Percentiles rank a stretch among this genome's conserved stretches.
Conservation (phyloP, 1,284 basidiomycete genomes). For the Agaricales sp. region DNA sequence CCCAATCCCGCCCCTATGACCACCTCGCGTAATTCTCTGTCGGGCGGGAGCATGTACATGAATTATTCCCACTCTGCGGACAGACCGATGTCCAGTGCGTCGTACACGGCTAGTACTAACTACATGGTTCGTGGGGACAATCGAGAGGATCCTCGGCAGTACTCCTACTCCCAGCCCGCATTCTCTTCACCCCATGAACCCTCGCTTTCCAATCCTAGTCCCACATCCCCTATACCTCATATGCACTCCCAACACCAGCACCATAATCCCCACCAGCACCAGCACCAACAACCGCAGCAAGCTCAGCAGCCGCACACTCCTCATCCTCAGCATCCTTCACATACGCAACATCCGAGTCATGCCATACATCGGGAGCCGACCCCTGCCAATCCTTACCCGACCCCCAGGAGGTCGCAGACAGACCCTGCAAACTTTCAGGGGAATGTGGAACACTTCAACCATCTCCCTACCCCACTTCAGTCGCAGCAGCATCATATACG, state of each 20-base stretch:
- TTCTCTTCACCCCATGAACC: slow-evolving; percentile 22
- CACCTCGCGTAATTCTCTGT: slow-evolving; percentile 25
- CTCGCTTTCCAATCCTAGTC: slow-evolving; percentile 21
- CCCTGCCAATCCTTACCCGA: slow-evolving; percentile 29
- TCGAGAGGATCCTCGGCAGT: slow-evolving; percentile 29
- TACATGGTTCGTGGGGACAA: slow-evolving; percentile 27
- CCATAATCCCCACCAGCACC: slow-evolving; percentile 19
- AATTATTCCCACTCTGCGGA: slow-evolving; percentile 31
- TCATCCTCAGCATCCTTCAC: slow-evolving; percentile 5
- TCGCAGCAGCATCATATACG: slow-evolving; percentile 22
- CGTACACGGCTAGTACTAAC: slow-evolving; percentile 19
- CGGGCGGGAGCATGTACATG: slow-evolving; percentile 25
- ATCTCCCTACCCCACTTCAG: slow-evolving; percentile 27
- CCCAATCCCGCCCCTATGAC: slow-evolving; percentile 22
- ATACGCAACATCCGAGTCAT: not conserved
- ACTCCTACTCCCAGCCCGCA: slow-evolving; percentile 32
- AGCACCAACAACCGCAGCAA: slow-evolving; percentile 10
- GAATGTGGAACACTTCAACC: slow-evolving; percentile 29
- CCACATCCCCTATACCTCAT: slow-evolving; percentile 19
- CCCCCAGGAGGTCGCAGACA: slow-evolving; percentile 23
- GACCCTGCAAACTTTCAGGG: slow-evolving; percentile 20
- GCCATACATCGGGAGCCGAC: not conserved
- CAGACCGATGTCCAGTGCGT: slow-evolving; percentile 24
- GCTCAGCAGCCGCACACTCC: slow-evolving; percentile 16
- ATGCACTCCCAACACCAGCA: slow-evolving; percentile 21